These are phyloP conservation scores for Trichoderma sp. DNA, from an alignment of 2,329 filamentous ascomycete genomes.

Conservation along the genomic window DNA sequence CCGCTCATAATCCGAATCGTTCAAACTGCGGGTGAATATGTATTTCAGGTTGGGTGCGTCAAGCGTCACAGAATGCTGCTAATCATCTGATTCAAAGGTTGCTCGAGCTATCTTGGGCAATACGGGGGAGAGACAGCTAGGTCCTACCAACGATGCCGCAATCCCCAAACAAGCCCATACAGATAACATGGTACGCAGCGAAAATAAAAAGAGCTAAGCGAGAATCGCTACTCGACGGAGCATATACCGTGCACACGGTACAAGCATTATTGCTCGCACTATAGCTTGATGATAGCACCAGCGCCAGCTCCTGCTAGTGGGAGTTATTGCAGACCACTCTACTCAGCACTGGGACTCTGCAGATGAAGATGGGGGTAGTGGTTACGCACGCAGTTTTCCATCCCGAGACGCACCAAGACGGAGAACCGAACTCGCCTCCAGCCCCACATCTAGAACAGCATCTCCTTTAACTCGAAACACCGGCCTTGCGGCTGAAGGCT, in stretches of 20 bases:
- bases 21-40: background rate
- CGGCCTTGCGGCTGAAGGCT: constrained; percentile 30
- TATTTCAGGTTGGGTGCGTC: background rate
- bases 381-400: background rate
- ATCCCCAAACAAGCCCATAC: no score
- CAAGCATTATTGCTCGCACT: background rate
- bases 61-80: background rate
- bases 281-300: background rate
- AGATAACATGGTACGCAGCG: background rate
- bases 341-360: background rate
- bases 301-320: background rate
- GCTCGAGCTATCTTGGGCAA: background rate
- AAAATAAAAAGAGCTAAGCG: background rate
- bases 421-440: constrained; percentile 1
- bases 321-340: background rate
- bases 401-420: background rate
- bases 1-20: background rate
- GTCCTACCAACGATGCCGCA: background rate
- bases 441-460: constrained; percentile 19
- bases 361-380: constrained; percentile 9
- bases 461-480: constrained; percentile 29
- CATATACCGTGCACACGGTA: background rate
- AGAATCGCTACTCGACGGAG: background rate
- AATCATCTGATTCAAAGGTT: background rate
- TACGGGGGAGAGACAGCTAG: background rate